Base-by-base conservation (phyloP, 1,284 basidiomycete genomes). In the Leccinum subrobustum region DNA sequence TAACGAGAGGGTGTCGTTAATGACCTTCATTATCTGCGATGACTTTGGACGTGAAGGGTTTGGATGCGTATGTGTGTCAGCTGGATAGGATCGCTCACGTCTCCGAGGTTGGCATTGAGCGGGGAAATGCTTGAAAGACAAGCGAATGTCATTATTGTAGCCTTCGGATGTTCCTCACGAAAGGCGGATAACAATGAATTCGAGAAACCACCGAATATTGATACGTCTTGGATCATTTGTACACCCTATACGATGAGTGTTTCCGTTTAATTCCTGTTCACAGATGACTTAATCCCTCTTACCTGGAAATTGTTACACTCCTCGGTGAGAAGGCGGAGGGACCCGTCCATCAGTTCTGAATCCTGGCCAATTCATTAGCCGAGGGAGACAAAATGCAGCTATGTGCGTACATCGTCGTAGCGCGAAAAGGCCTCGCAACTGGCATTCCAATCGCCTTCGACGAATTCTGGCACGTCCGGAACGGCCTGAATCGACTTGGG, bases 271-370 rank as follows among this genome's bases (percentile, higher is more conserved):
- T 23, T 35, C 53, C 16, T 58, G 9, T 60, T 54, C 52, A 4
- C 29, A 50, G 33, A 50, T 9, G 16, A 58, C 20, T n/a, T 57
- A 44, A 14, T 25, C n/a, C n/a, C 14, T 8, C n/a, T 63, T 66
- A 88, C 89, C 81, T 92, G 91, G 7, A 88, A 77, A 54, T 81
- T 80, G 69, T 92, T 83, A 68, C 88, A 90, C 64, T 91, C 89
- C 70, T 93, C 91, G 2, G 88, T 78, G 61, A 89, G 83, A 12
- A 79, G 73, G 23, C 91, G 80, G 57, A 92, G 76, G 8, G 85
- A 77, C 5, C 81, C 83, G 54, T 92, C 90, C 81, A 88, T 86
- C 52, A 90, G 65, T 47, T 78, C 79, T 20, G 71, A 73, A 54
- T 84, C 80, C 88, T 89, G 51, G 52, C 50, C 16, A 7, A 35